Base-by-base conservation (phyloP, 768 basidiomycete species). In the Amanita phalloides region DNA sequence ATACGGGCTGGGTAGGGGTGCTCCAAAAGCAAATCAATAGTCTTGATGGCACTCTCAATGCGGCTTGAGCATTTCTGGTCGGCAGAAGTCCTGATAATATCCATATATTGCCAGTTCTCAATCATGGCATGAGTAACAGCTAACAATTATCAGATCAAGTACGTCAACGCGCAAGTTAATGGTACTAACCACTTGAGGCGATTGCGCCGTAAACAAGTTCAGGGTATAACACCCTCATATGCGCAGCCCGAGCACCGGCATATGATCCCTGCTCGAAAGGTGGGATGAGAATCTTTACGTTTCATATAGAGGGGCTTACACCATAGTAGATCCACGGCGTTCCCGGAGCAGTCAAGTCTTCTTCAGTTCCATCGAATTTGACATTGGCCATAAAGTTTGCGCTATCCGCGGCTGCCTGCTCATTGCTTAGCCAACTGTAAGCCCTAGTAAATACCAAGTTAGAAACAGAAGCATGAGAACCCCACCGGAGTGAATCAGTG, bases 271-370 rank as follows among this genome's bases (percentile, higher is more conserved):
- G 56, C n/a, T 21, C 25, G 33, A 20, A 7, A 20, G 17, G 6
- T 11, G 25, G 13, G 35, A 14, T 35, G 4, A 53, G 2, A 8
- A 4, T 6, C 3, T 10, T 17, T 47, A 38, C 7, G n/a, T 26
- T 39, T 35, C 6, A 28, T 49, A 20, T 45, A 21, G 23, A 8
- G 54, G 26, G 17, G 58, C 79, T 38, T 64, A 90, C 93, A 11
- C 95, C 95, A 60, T 95, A 95, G 63, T 95, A 92, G 52, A 92
- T 90, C 90, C 90, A 92, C 7, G 89, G 87, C 1, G 83, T 83
- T 28, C 68, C 68, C 13, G 85, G 79, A 11, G 89, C 77, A n/a
- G 84, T 85, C 57, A 90, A 59, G 59, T 87, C 78, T 60, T 84
- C 82, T 2, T 76, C 67, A 45, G 92, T 78, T 1, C 81, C 86